Evolutionary conservation across 208 protist genomes (phyloP).

Genomic region (Crithidia fasciculata): DNA sequence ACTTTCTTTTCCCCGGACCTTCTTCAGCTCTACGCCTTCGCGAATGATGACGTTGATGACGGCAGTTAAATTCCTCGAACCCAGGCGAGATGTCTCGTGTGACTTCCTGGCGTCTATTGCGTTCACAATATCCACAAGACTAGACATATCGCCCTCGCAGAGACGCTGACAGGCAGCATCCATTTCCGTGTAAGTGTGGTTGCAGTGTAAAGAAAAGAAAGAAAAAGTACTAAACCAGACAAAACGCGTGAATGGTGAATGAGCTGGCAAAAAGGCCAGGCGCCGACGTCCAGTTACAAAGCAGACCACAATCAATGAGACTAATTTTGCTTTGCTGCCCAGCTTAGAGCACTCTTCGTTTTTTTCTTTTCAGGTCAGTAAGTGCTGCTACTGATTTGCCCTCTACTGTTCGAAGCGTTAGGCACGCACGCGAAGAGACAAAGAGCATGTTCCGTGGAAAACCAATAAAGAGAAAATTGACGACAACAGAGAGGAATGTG

Average conservation of each 20-base stretch:
- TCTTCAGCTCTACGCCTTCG: slow-evolving; percentile 31
- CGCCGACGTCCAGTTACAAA: too few relatives aligned
- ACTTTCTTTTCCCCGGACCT: neutral
- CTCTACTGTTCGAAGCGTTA: too few relatives aligned
- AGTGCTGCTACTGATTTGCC: neutral
- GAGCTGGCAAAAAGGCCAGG: neutral
- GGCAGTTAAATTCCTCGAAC: slow-evolving; percentile 7
- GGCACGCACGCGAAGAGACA: too few relatives aligned
- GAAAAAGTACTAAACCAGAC: neutral
- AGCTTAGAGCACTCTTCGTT: neutral
- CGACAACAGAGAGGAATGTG: too few relatives aligned
- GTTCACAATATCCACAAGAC: slow-evolving; percentile 45
- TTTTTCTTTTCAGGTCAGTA: neutral
- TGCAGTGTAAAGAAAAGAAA: neutral
- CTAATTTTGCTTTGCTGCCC: too few relatives aligned
- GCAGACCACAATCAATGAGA: too few relatives aligned
- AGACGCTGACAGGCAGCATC: slow-evolving; percentile 37
- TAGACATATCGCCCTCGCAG: slow-evolving; percentile 39
- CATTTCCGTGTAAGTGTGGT: slow-evolving; percentile 18
- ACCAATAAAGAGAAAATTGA: slow-evolving; percentile 1
- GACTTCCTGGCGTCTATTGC: slow-evolving; percentile 33
- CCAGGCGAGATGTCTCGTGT: slow-evolving; percentile 1
- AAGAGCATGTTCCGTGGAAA: too few relatives aligned
- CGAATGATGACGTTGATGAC: slow-evolving; percentile 44
- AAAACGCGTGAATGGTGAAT: neutral